Conservation (phyloP, 179 eudicot genomes). For the Carnegiea gigantea region DNA sequence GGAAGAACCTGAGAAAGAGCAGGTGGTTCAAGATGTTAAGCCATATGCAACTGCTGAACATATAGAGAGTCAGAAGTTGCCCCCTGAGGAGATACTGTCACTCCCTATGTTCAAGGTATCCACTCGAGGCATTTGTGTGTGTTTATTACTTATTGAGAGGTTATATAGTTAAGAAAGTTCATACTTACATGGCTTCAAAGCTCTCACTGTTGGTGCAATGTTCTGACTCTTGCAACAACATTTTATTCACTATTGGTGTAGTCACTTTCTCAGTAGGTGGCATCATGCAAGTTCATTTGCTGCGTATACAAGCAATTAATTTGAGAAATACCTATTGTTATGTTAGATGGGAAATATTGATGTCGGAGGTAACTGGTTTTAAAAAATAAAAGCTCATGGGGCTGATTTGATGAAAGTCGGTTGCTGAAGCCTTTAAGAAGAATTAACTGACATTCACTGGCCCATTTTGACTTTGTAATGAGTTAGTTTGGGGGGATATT, state of each 20-base stretch:
- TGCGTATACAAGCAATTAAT: not conserved
- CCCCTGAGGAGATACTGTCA: constrained; percentile 85
- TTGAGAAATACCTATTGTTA: not conserved
- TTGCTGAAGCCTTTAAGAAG: not conserved
- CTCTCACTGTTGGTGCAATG: not conserved
- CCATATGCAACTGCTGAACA: constrained; percentile 70
- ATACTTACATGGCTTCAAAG: too few species aligned
- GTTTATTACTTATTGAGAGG: not conserved
- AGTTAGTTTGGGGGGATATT: too few species aligned
- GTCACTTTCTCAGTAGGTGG: not conserved
- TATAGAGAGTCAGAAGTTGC: constrained; percentile 67
- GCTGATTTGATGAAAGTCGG: not conserved
- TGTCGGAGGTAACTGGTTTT: not conserved
- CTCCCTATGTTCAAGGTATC: constrained; percentile 91
- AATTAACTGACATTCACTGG: too few species aligned
- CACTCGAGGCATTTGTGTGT: not conserved
- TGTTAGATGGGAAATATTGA: not conserved
- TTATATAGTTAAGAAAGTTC: not conserved
- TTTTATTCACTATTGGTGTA: not conserved
- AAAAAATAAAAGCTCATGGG: not conserved
- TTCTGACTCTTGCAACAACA: not conserved
- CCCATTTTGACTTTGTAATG: too few species aligned
- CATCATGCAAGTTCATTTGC: too few species aligned
- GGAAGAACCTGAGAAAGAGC: constrained; percentile 46
- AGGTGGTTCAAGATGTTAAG: constrained; percentile 30